Base-by-base conservation (phyloP, 768 basidiomycete genomes). In the Leccinum incarnatum region DNA sequence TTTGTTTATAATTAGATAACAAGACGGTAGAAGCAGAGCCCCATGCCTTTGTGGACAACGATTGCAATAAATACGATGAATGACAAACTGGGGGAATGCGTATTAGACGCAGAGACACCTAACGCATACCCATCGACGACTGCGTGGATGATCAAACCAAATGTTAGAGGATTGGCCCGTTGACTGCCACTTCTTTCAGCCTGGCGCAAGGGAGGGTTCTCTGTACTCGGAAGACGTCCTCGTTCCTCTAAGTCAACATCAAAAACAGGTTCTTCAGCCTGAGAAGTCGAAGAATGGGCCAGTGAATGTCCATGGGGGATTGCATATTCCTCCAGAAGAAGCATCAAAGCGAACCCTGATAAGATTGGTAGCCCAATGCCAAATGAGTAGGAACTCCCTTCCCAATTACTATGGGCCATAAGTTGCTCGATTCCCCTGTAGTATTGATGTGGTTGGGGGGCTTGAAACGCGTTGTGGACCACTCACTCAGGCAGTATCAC, bases 401-500 rank as follows among this genome's bases (percentile, higher is more conserved):
- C 69, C 36, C 42, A 6, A 23, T 70, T 63, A 58, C 76, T 70
- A 11, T 77, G 71, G 45, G 72, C 67, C 12, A 78, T 75, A 3
- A 85, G 72, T 12, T 83, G 76, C 74, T 90, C 89, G n/a, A 93
- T 78, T 53, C 91, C 91, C 75, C 91, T 92, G 67, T 29, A n/a
- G 55, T 25, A 30, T 42, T 15, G 48, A 46, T 47, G 56, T 59
- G 34, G 52, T 36, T 23, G 7, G 12, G 53, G 5, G 30, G 21
- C 17, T 49, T 29, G 8, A 29, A 52, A 57, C 23, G 10, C 10
- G 15, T 6, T 25, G 48, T 36, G 32, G 47, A 37, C 30, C 15
- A 86, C 89, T 71, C 74, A 95, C 90, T 97, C 95, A 37, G 96
- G 95, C 54, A 98, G 87, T 62, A 98, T 93, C 25, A 98, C 85